Evolutionary conservation across 2,329 filamentous ascomycete genomes (phyloP), one percentile per base, ranked within the genome.

Genomic region (Aspergillus niger): DNA sequence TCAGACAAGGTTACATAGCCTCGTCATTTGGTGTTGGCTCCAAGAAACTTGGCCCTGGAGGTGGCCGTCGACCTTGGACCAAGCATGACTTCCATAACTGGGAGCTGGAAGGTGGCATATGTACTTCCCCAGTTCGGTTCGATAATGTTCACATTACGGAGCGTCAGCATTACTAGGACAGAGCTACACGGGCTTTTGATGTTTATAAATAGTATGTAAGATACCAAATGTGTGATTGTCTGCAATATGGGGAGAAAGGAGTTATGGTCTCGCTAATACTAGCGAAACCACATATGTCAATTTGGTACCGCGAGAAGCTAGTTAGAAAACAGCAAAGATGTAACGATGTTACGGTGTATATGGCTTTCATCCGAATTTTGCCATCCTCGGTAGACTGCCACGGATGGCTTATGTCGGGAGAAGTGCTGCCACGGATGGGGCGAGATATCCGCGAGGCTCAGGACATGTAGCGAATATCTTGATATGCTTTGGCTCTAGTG

Each of bases 1-100:
- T 89, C 39, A 79, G 81, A 22, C 82, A 81, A 57, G 87, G 83
- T 5, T 83, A 83, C 72, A 74, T 85, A 63, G 76, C 86, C n/a
- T 83, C 74, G 24, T 64, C 70, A 74, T 63, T 75, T 73, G 72
- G 78, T 54, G 63, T 75, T 77, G 69, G 76, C 57, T 55, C 74
- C 68, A 28, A 73, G 69, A 49, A 72, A 69, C 64, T 69, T 11
- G 60, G 59, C 7, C 47, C 20, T 28, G 58, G 56, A 39, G 47
- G 53, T 6, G 38, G 52, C 8, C 30, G 55, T 24, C 58, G 57
- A 8, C 65, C 67, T 3, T 70, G 67, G 69, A 68, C 67, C 66
- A 59, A 57, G 20, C 65, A 60, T 28, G 39, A 64, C 43, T 67
- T 63, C 41, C 22, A 43, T n/a, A 49, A 63, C 11, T 75, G 72